Base-by-base conservation (phyloP, 2,329 filamentous ascomycete species). In the Pseudocercospora macadamiae region DNA sequence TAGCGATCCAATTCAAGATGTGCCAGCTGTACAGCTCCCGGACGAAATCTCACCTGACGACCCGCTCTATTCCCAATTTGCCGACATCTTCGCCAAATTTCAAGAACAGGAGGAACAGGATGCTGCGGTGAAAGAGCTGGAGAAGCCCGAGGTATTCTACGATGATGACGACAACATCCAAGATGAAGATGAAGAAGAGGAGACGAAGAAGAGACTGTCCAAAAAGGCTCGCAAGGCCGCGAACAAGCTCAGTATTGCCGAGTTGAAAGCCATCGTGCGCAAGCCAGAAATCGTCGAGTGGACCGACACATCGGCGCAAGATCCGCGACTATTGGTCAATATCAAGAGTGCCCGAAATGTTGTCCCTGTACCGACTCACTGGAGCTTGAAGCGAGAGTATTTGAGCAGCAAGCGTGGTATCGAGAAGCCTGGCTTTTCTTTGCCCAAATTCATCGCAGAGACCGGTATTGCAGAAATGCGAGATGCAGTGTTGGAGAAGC, bases 391-490 rank as follows among this genome's bases (percentile, higher is more conserved):
- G 80, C 87, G 95, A 66, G 95, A 99, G 74, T 99, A 99, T 71
- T 82, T 99, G 2, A 97, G 93, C 0, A 97, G 93, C 44, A 99
- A 99, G 77, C 86, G 95, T 60, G 95, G 95, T 77, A 91, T 99
- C 60, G 95, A 99, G 76, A 99, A 99, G 77, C 85, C 93, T 0
- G 88, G 93, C 0, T 99, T 97, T 75, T 85, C 91, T 23, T 83
- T 99, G 14, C 95, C 95, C 1, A 95, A 93, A 69, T 99, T 97
- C 75, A 99, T 99, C 65, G 89, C 93, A 68, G 95, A 97, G 72
- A 99, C 95, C 1, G 95, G 95, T 30, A 99, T 99, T 69, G 87
- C 92, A 14, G 95, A 97, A 79, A 99, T 99, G 95, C 88, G 95
- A 66, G 95, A 97, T 73, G 93, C 95, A 2, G 92, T 96, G 0